Evolutionary conservation across 495 filamentous ascomycete species (phyloP).

Genomic region (Daldinia loculata): DNA sequence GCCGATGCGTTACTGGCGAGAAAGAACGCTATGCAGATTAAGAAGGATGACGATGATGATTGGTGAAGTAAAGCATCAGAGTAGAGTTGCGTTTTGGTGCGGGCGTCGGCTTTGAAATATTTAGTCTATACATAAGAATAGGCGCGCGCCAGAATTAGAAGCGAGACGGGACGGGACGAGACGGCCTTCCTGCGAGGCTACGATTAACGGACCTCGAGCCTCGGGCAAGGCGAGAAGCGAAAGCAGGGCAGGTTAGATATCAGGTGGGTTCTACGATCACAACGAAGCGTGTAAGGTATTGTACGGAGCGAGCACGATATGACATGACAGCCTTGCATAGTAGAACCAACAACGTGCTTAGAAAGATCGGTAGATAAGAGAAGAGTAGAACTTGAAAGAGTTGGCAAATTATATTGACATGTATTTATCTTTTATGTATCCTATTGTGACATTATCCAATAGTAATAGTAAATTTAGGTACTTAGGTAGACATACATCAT

Average conservation of each 20-base stretch:
- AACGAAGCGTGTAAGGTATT: neutral
- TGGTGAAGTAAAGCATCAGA: conserved; percentile 55
- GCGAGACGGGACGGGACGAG: neutral
- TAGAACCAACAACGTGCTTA: conserved; percentile 26
- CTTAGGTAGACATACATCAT: conserved; percentile 2
- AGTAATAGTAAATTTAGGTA: neutral
- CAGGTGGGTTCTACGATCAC: conserved; percentile 3
- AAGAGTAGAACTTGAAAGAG: neutral
- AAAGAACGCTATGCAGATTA: conserved; percentile 70
- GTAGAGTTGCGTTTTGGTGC: conserved; percentile 1
- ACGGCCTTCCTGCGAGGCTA: neutral
- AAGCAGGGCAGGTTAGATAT: neutral
- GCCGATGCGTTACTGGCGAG: conserved; percentile 82
- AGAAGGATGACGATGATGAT: conserved; percentile 77
- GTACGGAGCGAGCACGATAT: conserved; percentile 8
- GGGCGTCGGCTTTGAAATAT: neutral
- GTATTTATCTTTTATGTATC: neutral
- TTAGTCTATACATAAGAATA: conserved; percentile 3
- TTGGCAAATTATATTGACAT: neutral
- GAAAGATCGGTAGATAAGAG: conserved; percentile 16
- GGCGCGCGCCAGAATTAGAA: neutral
- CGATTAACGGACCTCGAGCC: neutral
- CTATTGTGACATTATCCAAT: neutral
- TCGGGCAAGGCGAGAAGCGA: neutral
- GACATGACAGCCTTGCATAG: conserved; percentile 27